Percentiles rank a stretch among this genome's conserved stretches.
Evolutionary conservation across 2,329 filamentous ascomycete genomes (phyloP).

Genomic region (Neodidymelliopsis sp.): DNA sequence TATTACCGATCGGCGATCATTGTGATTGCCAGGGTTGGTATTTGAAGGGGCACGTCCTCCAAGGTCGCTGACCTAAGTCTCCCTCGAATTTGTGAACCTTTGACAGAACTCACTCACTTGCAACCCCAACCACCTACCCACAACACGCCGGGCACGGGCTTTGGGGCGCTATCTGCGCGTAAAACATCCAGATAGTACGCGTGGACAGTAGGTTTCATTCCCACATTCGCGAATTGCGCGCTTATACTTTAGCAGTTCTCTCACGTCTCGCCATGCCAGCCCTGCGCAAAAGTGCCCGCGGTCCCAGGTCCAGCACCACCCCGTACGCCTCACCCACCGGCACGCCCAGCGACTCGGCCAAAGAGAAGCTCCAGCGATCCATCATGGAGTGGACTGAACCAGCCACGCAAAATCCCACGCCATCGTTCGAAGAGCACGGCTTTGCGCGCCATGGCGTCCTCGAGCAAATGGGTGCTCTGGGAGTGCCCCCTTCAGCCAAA

Average conservation of each 20-base stretch:
- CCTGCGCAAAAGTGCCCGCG: slow-evolving; percentile 48
- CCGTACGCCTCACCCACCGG: slow-evolving; percentile 43
- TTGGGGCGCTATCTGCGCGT: slow-evolving; percentile 37
- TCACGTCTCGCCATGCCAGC: slow-evolving; percentile 45
- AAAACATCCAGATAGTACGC: slow-evolving; percentile 38
- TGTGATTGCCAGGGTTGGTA: slow-evolving; percentile 23
- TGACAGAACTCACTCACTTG: slow-evolving; percentile 27
- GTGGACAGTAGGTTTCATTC: slow-evolving; percentile 37
- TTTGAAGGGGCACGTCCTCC: slow-evolving; percentile 22
- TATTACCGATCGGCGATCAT: slow-evolving; percentile 14
- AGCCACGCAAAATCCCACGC: slow-evolving; percentile 58
- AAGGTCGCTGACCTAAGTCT: slow-evolving; percentile 25
- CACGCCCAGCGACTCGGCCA: slow-evolving; percentile 36
- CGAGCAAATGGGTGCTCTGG: slow-evolving; percentile 83
- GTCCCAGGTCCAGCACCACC: slow-evolving; percentile 45
- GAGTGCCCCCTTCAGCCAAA: slow-evolving; percentile 70
- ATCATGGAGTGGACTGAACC: slow-evolving; percentile 66
- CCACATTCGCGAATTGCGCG: slow-evolving; percentile 27
- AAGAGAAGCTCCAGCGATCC: slow-evolving; percentile 47
- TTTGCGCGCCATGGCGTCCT: slow-evolving; percentile 78
- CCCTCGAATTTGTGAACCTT: slow-evolving; percentile 35
- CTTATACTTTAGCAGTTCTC: slow-evolving; percentile 43
- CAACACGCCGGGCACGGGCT: slow-evolving; percentile 39
- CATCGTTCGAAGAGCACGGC: slow-evolving; percentile 81
- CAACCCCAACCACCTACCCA: slow-evolving; percentile 35